Percentiles rank a stretch among this genome's conserved stretches.
Conservation (phyloP, 495 filamentous ascomycete genomes). For the Podospora comata region DNA sequence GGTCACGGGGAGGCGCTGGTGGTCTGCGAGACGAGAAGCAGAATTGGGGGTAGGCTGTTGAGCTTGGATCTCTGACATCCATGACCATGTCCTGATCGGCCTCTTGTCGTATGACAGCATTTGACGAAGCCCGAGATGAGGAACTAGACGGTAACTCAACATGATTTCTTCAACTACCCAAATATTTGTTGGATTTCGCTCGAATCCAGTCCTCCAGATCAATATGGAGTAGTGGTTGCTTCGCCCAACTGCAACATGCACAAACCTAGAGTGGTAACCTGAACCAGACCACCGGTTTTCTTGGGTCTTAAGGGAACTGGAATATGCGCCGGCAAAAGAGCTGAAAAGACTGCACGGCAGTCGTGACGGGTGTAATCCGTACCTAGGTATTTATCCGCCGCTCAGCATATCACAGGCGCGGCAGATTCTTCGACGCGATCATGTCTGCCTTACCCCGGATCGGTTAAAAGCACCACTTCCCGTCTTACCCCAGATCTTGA, state of each 20-base stretch:
- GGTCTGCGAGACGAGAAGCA: neutral
- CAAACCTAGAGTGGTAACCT: too few species aligned
- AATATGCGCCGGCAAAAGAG: neutral
- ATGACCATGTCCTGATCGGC: too few species aligned
- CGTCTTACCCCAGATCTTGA: constrained; percentile 8
- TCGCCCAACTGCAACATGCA: too few species aligned
- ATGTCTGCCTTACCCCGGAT: constrained; percentile 30
- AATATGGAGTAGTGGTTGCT: too few species aligned
- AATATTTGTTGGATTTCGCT: too few species aligned
- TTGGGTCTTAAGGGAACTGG: neutral
- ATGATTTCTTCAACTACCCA: too few species aligned
- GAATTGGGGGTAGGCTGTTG: neutral
- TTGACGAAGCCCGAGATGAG: too few species aligned
- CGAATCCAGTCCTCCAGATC: too few species aligned
- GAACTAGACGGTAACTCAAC: too few species aligned
- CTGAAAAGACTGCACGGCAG: neutral
- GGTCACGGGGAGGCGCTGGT: neutral
- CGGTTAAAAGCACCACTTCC: constrained; percentile 29
- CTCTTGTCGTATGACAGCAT: too few species aligned
- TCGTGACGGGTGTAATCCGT: constrained; percentile 1
- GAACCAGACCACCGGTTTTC: constrained; percentile 6
- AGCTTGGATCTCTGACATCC: neutral
- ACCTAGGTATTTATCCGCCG: constrained; percentile 29
- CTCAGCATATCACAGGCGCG: constrained; percentile 7
- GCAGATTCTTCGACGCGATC: constrained; percentile 25